Base-by-base conservation (phyloP, 345 rosid species). In the Salix koriyanagi region DNA sequence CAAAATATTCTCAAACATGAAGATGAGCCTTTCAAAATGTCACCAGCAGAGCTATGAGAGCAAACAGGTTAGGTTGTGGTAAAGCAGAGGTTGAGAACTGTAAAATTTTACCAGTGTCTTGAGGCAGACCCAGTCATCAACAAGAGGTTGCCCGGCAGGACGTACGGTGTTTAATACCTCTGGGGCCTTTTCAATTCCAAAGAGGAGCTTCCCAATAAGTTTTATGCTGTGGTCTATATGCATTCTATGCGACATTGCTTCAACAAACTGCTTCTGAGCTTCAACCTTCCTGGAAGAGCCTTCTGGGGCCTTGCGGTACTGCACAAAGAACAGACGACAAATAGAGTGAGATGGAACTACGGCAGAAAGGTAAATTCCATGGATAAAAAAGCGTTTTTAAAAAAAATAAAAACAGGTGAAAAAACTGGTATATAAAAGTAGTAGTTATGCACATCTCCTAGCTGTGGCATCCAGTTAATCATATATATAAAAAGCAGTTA, bases 251-350 rank as follows among this genome's bases (percentile, higher is more conserved):
- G 99, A 89, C 94, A 92, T 94, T 71, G 88, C 97, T 83, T 96
- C 99, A 74, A 94, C 84, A 39, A 94, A 73, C 81, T 91, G 91
- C 84, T 89, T 91, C 83, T 92, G 95, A 36, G 97, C 94, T 83
- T 91, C 85, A 37, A 74, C 60, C 88, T 94, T 94, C 79, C 93
- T 88, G 0, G 77, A 13, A 48, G 97, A 91, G 71, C 97, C 97
- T 78, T 96, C 97, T 5, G 97, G 97, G 69, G 99, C 97, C 79
- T 91, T 96, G 54, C 88, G 91, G 85, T 90, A 94, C 99, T 94
- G 82, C 76, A 87, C 14, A 70, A 50, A 75, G 19, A 7, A 73
- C 50, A n/a, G 30, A 15, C 16, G 36, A 67, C 65, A 76, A 44
- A 14, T 12, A 9, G 25, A 28, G 62, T 73, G 4, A 64, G 58